phyloP scores from a whole-genome alignment of 768 basidiomycete species.

The Serendipita indica region DNA sequence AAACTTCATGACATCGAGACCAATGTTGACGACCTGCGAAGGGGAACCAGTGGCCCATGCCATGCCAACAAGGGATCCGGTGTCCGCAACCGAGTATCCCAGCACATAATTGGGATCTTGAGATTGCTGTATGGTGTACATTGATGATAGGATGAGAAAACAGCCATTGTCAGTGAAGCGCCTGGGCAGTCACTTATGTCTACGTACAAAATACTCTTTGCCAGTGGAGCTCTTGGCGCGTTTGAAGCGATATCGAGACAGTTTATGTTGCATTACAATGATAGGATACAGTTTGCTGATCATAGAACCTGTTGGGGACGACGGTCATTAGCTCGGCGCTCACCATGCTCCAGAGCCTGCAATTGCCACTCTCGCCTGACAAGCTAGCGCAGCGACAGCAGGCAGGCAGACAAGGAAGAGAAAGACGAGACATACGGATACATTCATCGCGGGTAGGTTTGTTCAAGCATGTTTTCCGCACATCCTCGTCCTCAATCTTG shows the following conservation, averaged over 20 bases:
- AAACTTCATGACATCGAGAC: slow-evolving; percentile 60
- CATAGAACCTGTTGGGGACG: not conserved
- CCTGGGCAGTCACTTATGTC: not conserved
- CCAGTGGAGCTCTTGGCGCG: not conserved
- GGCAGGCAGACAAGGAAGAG: not conserved
- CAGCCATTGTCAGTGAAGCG: not conserved
- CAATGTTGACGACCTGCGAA: slow-evolving; percentile 65
- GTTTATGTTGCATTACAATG: slow-evolving; percentile 9
- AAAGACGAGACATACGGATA: not conserved
- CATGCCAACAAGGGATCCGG: slow-evolving; percentile 32
- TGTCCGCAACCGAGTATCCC: slow-evolving; percentile 16
- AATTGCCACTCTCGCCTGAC: not conserved
- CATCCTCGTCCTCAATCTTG: slow-evolving; percentile 7
- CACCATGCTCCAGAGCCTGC: not conserved
- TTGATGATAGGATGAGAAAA: not conserved
- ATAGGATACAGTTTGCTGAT: slow-evolving; percentile 6
- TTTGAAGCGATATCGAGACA: slow-evolving; percentile 1
- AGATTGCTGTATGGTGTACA: not conserved
- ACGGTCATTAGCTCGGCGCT: not conserved
- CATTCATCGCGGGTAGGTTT: slow-evolving; percentile 1
- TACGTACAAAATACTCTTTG: slow-evolving; percentile 5
- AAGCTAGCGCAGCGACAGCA: not conserved
- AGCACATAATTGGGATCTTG: slow-evolving; percentile 7
- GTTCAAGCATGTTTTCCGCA: not conserved
- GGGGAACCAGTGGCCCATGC: slow-evolving; percentile 42